Evolutionary conservation across 2,329 filamentous ascomycete species (phyloP).

Genomic region (Phyllosticta paracitricarpa): DNA sequence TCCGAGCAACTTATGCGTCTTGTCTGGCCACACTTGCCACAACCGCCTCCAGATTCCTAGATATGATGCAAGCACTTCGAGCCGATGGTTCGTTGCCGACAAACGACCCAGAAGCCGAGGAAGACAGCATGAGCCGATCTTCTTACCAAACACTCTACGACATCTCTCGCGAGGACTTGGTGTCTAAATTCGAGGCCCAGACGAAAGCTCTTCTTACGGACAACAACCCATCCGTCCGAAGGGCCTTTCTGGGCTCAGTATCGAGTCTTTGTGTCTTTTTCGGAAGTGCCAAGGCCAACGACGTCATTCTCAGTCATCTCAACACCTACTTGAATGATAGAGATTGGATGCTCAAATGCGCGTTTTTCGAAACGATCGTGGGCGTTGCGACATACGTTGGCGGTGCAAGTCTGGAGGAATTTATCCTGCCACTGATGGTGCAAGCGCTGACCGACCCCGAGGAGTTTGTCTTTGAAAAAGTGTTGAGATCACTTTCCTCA

Average conservation of each 20-base stretch:
- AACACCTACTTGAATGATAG: constrained; percentile 96
- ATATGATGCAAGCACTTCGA: constrained; percentile 80
- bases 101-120: constrained; percentile 70
- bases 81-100: constrained; percentile 73
- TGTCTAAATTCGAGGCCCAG: constrained; percentile 75
- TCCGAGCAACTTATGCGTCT: constrained; percentile 85
- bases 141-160: constrained; percentile 81
- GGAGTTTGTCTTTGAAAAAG: constrained; percentile 87
- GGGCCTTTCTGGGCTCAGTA: constrained; percentile 86
- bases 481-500: constrained; percentile 75
- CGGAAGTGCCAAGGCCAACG: constrained; percentile 80
- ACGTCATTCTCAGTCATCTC: constrained; percentile 89
- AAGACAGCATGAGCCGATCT: constrained; percentile 55
- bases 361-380: constrained; percentile 92
- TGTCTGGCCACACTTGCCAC: constrained; percentile 82
- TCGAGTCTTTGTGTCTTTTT: constrained; percentile 92
- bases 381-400: constrained; percentile 87
- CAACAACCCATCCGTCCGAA: constrained; percentile 69
- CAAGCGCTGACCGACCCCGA: constrained; percentile 89
- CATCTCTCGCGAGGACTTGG: constrained; percentile 69
- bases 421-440: constrained; percentile 90
- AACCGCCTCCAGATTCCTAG: constrained; percentile 74
- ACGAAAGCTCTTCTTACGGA: constrained; percentile 88
- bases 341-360: constrained; percentile 93
- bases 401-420: constrained; percentile 81